Evolutionary conservation across 352 stramenopile genomes (phyloP), one percentile per base, ranked within the genome.

Genomic region (Pythium folliculosum): DNA sequence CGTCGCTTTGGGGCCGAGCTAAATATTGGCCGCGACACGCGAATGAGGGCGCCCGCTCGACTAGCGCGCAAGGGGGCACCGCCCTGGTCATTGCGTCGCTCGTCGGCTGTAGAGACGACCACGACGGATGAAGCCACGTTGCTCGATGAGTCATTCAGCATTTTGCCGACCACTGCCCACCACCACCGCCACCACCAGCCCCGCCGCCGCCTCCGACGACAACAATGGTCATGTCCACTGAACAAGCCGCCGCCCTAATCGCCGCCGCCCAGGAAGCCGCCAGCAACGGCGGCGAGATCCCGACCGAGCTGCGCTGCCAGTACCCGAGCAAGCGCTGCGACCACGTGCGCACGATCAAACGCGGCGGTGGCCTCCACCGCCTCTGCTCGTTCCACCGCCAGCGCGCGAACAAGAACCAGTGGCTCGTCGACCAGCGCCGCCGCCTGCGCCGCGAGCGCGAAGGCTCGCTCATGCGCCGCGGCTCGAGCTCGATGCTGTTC

Each of bases 341-440:
- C n/a, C n/a, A n/a, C n/a, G n/a, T n/a, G n/a, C n/a, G n/a, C n/a
- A n/a, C n/a, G n/a, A n/a, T n/a, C n/a, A n/a, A n/a, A n/a, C n/a
- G n/a, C n/a, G n/a, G n/a, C n/a, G n/a, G n/a, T n/a, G n/a, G n/a
- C n/a, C n/a, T n/a, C n/a, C n/a, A n/a, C n/a, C n/a, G n/a, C n/a
- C n/a, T n/a, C n/a, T n/a, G n/a, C n/a, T n/a, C n/a, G n/a, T n/a
- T n/a, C n/a, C n/a, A n/a, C n/a, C n/a, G n/a, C n/a, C n/a, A n/a
- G n/a, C n/a, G n/a, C 63, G 63, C 63, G 47, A 70, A 70, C 63
- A 70, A 70, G 63, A 70, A 70, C 63, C 63, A 70, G 30, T 70
- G 63, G 63, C 63, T 70, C 54, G 63, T 70, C 13, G 63, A 70
- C 55, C 63, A 70, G 48, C 63, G 63, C 27, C 63, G 63, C 56